A percentile compares a stretch with the other conserved stretches of the same genome.
phyloP scores from a whole-genome alignment of 176 grass and related monocot genomes.

The Carex myosuroides region DNA sequence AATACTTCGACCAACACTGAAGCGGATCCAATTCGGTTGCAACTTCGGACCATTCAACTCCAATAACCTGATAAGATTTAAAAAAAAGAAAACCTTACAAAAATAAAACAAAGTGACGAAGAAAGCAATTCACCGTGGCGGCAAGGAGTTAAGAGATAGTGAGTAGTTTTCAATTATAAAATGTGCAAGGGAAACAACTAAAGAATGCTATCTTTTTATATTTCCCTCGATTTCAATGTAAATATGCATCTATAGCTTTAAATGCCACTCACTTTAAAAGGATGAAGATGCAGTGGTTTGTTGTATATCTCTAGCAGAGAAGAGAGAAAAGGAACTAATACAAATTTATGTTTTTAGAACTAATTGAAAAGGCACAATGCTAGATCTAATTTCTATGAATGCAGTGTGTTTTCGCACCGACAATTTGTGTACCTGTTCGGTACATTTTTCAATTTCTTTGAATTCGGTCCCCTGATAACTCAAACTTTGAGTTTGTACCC shows the following conservation, averaged over 20 bases:
- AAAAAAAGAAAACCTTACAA: neutral
- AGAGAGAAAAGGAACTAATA: neutral
- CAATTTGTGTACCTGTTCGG: neutral
- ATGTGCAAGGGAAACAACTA: neutral
- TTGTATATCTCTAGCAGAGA: neutral
- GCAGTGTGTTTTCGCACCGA: neutral
- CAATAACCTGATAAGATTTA: neutral
- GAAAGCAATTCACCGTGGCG: neutral
- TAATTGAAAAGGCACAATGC: constrained; percentile 7
- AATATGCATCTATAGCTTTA: constrained; percentile 22
- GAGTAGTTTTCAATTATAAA: neutral
- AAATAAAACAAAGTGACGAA: neutral
- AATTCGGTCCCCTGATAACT: neutral
- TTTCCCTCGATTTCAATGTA: constrained; percentile 3
- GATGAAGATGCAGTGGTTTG: constrained; percentile 25
- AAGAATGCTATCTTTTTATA: neutral
- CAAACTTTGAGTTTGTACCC: too few species aligned
- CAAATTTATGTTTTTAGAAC: constrained; percentile 17
- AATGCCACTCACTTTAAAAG: constrained; percentile 23
- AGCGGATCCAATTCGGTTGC: constrained; percentile 20
- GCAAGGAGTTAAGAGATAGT: neutral
- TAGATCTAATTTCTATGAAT: neutral
- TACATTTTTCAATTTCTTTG: neutral
- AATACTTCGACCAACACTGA: constrained; percentile 2
- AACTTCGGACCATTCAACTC: constrained; percentile 16